phyloP scores from a whole-genome alignment of 257 asterid species.

The Fraxinus quadrangulata region DNA sequence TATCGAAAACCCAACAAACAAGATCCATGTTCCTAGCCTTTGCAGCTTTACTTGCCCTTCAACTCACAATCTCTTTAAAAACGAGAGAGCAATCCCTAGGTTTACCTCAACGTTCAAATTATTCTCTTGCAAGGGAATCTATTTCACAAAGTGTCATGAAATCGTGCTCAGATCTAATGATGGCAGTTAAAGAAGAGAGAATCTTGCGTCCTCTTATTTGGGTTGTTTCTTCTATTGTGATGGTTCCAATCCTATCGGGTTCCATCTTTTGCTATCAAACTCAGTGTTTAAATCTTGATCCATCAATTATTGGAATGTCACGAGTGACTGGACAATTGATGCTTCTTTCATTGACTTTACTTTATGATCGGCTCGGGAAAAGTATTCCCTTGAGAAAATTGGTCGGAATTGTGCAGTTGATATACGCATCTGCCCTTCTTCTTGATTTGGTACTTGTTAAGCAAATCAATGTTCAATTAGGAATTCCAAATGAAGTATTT shows the following conservation, averaged over 20 bases:
- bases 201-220: constrained; percentile 64
- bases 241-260: constrained; percentile 71
- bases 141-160: constrained; percentile 43
- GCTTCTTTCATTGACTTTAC: constrained; percentile 59
- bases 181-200: constrained; percentile 49
- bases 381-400: constrained; percentile 56
- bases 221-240: constrained; percentile 58
- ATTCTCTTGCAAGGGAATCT: constrained; percentile 33
- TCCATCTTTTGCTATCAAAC: constrained; percentile 87
- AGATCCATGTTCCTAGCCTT: constrained; percentile 71
- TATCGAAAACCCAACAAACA: constrained; percentile 54
- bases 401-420: constrained; percentile 44
- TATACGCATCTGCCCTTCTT: constrained; percentile 67
- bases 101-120: constrained; percentile 39
- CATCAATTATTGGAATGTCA: constrained; percentile 78
- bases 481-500: constrained; percentile 72
- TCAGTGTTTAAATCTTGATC: constrained; percentile 64
- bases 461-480: constrained; percentile 57
- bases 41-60: constrained; percentile 57
- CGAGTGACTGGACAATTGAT: constrained; percentile 77
- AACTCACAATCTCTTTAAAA: constrained; percentile 52
- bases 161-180: constrained; percentile 60
- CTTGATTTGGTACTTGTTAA: constrained; percentile 71
- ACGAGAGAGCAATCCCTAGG: constrained; percentile 71
- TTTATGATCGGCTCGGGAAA: constrained; percentile 62